Base-by-base conservation (phyloP, 2,329 filamentous ascomycete genomes). In the Nakataea oryzae region DNA sequence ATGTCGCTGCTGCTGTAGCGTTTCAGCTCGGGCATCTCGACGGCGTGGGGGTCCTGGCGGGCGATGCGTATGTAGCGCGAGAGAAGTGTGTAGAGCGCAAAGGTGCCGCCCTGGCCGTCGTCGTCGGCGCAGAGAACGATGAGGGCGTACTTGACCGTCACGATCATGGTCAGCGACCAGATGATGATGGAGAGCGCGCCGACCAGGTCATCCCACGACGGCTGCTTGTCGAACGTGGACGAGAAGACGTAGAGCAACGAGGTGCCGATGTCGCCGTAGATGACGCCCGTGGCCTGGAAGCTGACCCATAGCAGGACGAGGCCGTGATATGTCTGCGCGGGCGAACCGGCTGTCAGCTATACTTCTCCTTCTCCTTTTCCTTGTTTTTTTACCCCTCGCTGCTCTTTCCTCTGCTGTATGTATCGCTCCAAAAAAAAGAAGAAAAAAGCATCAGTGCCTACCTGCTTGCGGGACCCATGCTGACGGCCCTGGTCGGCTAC, bases 221-320 rank as follows among this genome's bases (percentile, higher is more conserved):
- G 86, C 21, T 79, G 73, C 3, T 75, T 73, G 29, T 78, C 76
- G 68, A 90, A 90, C 0, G 85, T 88, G n/a, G 83, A 86, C 24
- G 86, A 88, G 71, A 77, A 89, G 24, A 89, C 86, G 67, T 90
- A 90, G 24, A 90, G 81, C n/a, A 86, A 86, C 64, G 80, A 84
- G 0, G 76, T 81, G 12, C 62, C 86, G 68, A 89, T 88, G 66
- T 89, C 86, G 28, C 86, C 86, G 64, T 89, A 89, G 60, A 89
- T 88, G 54, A 87, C 84, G 60, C 86, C 86, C 32, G 80, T 82
- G 3, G 80, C 83, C 71, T 88, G 85, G 69, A 86, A 88, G 28
- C 83, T 80, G 47, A 86, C 76, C 80, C 82, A 70, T 17, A 66
- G 59, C 21, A 71, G 65, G 17, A 66, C 34, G 55, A 65, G 47